These are phyloP conservation scores for Paramecium pentaurelia DNA, from an alignment of 73 alveolate genomes.

Conservation along the genomic window DNA sequence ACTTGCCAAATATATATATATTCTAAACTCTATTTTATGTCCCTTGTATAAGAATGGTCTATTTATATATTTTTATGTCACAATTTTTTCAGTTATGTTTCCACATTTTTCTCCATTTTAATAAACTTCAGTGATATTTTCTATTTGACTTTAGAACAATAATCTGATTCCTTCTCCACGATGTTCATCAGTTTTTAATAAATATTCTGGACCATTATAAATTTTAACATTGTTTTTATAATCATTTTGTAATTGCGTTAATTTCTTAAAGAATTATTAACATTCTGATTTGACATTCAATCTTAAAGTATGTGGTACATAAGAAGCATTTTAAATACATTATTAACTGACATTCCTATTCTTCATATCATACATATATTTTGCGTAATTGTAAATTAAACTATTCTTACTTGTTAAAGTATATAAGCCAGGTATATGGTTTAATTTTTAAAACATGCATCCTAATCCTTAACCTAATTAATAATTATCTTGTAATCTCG, in stretches of 20 bases:
- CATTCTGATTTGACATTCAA: slow-evolving; percentile 12
- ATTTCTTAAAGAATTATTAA: not conserved
- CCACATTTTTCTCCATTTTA: slow-evolving; percentile 11
- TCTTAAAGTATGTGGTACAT: not conserved
- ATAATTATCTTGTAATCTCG: not conserved
- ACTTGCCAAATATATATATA: slow-evolving; percentile 29
- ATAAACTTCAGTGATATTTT: not conserved
- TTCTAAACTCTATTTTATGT: slow-evolving; percentile 41
- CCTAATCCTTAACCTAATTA: slow-evolving; percentile 5
- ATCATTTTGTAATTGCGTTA: not conserved
- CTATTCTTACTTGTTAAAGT: not conserved
- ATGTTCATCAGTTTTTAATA: slow-evolving; percentile 44
- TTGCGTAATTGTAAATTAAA: not conserved
- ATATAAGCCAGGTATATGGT: not conserved
- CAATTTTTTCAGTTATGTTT: not conserved
- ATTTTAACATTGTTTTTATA: not conserved
- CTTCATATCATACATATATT: not conserved
- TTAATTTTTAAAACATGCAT: slow-evolving; percentile 24
- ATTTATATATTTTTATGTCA: not conserved
- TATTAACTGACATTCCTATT: not conserved
- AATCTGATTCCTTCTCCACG: slow-evolving; percentile 51
- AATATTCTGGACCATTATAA: slow-evolving; percentile 22
- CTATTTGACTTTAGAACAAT: not conserved
- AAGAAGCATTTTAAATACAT: not conserved
- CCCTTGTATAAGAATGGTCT: slow-evolving; percentile 13